These are phyloP conservation scores for Ceriops decandra DNA, from an alignment of 345 rosid genomes.

Conservation along the genomic window DNA sequence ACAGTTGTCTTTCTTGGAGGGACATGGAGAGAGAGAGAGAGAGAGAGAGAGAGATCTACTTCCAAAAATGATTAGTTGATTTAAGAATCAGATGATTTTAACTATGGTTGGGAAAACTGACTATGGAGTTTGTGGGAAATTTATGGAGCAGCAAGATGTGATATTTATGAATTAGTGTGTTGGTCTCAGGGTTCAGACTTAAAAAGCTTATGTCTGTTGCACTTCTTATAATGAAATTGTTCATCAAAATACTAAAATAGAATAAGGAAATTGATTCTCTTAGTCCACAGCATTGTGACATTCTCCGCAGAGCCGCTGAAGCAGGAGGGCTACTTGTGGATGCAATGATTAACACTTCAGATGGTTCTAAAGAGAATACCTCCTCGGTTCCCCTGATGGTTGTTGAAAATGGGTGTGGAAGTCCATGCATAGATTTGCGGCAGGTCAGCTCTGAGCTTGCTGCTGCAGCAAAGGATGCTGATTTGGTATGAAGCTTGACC, in stretches of 20 bases:
- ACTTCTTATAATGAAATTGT: background rate
- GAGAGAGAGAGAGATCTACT: background rate
- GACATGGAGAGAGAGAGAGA: background rate
- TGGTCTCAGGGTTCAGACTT: background rate
- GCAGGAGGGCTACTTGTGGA: constrained; percentile 93
- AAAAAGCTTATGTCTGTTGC: background rate
- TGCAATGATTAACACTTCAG: constrained; percentile 65
- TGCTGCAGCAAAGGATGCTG: constrained; percentile 87
- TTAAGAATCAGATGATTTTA: background rate
- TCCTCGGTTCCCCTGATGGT: constrained; percentile 91
- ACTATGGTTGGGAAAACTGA: constrained; percentile 7
- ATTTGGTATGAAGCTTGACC: constrained; percentile 58
- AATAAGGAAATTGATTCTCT: constrained; percentile 17
- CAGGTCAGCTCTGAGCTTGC: constrained; percentile 99
- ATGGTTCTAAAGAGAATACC: constrained; percentile 57
- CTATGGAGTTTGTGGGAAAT: background rate
- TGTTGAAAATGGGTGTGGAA: constrained; percentile 98
- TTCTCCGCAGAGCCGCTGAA: constrained; percentile 92
- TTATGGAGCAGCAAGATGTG: background rate
- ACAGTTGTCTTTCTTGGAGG: background rate
- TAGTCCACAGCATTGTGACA: constrained; percentile 77
- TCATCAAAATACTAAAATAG: background rate
- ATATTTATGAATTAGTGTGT: background rate
- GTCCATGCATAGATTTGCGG: constrained; percentile 95
- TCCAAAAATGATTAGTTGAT: background rate